phyloP scores from a whole-genome alignment of 768 basidiomycete genomes.

The Boletus patriciae region DNA sequence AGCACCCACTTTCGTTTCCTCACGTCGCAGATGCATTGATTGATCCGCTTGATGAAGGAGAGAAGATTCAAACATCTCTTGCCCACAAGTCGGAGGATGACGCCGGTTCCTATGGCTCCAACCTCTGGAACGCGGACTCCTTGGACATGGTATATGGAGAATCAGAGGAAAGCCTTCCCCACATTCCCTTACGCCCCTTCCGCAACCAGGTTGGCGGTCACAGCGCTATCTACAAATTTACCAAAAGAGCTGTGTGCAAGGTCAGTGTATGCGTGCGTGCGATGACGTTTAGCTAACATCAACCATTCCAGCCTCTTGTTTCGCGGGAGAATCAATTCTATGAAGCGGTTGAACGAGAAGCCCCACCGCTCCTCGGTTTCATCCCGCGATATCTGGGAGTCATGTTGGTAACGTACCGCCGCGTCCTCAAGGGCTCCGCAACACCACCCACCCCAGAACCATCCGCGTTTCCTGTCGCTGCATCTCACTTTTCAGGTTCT shows the following conservation, averaged over 20 bases:
- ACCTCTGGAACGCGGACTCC: slow-evolving; percentile 34
- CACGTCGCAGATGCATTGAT: slow-evolving; percentile 23
- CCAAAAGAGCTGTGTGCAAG: slow-evolving; percentile 97
- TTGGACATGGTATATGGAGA: slow-evolving; percentile 44
- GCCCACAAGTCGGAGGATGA: slow-evolving; percentile 22
- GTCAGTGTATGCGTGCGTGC: slow-evolving; percentile 45
- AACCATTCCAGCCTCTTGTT: slow-evolving; percentile 73
- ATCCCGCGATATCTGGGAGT: slow-evolving; percentile 99
- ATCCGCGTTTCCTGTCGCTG: slow-evolving; percentile 16
- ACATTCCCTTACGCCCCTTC: slow-evolving; percentile 93
- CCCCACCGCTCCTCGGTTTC: slow-evolving; percentile 87
- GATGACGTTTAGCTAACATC: slow-evolving; percentile 13
- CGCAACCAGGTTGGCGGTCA: slow-evolving; percentile 98
- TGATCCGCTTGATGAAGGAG: slow-evolving; percentile 19
- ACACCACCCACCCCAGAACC: slow-evolving; percentile 23
- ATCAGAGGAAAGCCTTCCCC: slow-evolving; percentile 65
- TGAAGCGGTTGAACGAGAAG: slow-evolving; percentile 92
- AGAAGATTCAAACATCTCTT: slow-evolving; percentile 6
- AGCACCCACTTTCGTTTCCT: slow-evolving; percentile 31
- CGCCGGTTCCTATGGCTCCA: not conserved
- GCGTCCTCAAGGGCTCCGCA: slow-evolving; percentile 52
- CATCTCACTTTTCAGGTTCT: slow-evolving; percentile 27
- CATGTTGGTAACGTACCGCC: slow-evolving; percentile 95
- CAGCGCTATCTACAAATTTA: slow-evolving; percentile 96
- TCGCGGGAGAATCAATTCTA: slow-evolving; percentile 98